A percentile compares a stretch with the other conserved stretches of the same genome.
phyloP scores from a whole-genome alignment of 345 rosid genomes.

The Luvunga scandens region DNA sequence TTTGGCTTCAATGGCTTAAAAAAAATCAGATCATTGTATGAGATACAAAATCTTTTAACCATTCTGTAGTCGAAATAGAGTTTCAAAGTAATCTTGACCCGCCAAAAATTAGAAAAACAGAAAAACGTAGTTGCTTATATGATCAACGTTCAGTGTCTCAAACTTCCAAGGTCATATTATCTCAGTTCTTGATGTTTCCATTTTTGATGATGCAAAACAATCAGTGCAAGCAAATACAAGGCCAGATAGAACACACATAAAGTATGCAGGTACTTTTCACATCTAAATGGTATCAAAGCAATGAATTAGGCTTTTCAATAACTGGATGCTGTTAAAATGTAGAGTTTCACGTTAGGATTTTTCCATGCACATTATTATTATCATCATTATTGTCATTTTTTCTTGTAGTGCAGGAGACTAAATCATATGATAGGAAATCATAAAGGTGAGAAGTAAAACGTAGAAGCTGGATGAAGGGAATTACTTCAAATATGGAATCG shows the following conservation, averaged over 20 bases:
- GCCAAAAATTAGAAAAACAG: neutral
- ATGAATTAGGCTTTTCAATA: no score
- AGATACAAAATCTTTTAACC: neutral
- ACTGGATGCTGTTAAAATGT: no score
- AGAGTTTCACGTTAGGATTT: neutral
- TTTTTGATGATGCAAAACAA: no score
- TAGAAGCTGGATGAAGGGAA: neutral
- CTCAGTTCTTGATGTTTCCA: no score
- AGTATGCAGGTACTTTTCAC: no score
- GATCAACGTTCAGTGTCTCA: neutral
- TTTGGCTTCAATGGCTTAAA: neutral
- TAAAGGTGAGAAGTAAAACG: neutral
- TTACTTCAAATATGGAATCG: constrained; percentile 46
- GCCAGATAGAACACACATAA: no score
- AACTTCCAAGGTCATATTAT: no score
- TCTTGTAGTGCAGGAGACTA: neutral
- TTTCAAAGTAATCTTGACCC: neutral
- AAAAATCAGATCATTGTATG: neutral
- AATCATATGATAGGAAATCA: no score
- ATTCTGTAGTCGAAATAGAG: neutral
- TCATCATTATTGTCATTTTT: neutral
- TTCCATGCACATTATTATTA: neutral
- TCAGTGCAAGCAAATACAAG: no score
- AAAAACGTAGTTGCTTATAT: neutral
- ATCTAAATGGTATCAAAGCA: no score